Conservation (phyloP, 306 rosid genomes). For the Amphicarpaea edgeworthii region DNA sequence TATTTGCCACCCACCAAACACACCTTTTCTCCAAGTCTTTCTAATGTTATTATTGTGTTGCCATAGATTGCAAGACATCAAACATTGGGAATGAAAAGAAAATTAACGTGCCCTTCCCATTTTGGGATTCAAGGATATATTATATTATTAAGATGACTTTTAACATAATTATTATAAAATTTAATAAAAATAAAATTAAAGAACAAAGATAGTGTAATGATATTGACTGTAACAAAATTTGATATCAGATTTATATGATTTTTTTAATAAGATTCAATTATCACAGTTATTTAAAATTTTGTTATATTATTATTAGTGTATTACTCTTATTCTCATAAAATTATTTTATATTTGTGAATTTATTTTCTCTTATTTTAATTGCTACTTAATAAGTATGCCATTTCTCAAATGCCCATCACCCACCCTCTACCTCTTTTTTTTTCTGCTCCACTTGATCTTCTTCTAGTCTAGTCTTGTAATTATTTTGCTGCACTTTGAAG, state of each 20-base stretch:
- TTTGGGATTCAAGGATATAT: conserved; percentile 22
- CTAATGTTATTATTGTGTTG: conserved; percentile 44
- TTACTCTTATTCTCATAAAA: too few species aligned
- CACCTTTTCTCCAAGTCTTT: conserved; percentile 8
- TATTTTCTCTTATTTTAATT: background rate
- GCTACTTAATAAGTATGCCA: background rate
- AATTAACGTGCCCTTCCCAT: conserved; percentile 14
- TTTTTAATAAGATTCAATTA: too few species aligned
- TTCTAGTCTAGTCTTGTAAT: background rate
- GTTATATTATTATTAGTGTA: too few species aligned
- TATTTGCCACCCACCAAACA: conserved; percentile 53
- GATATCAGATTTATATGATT: too few species aligned
- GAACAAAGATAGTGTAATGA: too few species aligned
- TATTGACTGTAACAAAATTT: too few species aligned
- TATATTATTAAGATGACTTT: too few species aligned
- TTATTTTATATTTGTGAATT: too few species aligned
- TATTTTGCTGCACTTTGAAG: conserved; percentile 35
- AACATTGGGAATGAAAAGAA: conserved; percentile 11
- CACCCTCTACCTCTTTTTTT: background rate
- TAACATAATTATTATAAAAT: too few species aligned
- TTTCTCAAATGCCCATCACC: background rate
- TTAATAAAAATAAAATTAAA: too few species aligned
- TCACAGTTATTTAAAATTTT: too few species aligned
- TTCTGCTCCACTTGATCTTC: conserved; percentile 28
- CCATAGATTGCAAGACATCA: conserved; percentile 35